Base-by-base conservation (phyloP, 176 grass and related monocot species). In the Dendrocalamus sinicus region DNA sequence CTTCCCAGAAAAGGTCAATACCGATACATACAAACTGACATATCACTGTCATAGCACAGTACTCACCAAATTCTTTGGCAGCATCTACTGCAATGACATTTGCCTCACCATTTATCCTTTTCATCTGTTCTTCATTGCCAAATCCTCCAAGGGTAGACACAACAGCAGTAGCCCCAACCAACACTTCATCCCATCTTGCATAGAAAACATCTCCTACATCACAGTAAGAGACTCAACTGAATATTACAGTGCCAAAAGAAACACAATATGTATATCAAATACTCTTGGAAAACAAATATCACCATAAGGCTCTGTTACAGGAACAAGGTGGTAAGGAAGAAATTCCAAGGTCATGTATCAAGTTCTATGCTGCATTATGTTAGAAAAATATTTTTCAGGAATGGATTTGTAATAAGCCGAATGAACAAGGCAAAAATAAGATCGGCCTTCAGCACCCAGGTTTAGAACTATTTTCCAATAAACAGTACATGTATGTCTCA, bases 91-190 rank as follows among this genome's bases (percentile, higher is more conserved):
- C 92, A 60, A 92, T 35, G 63, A 92, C 32, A 91, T 96, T 99
- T 70, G 96, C 96, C 77, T 99, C 93, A 22, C 96, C 93, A 84
- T 99, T 94, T 87, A 96, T 96, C 83, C 77, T 90, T 77, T 99
- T 96, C 96, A 99, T 99, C 48, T 99, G 93, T 76, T 99, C 96
- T 60, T 99, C 96, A 19, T 89, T 99, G 30, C 96, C 96, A 87
- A 99, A 92, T 28, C 96, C 96, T 86, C 93, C 96, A 70, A 99
- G 61, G 46, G 96, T 99, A 51, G 96, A 96, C 61, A 94, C 93
- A 79, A 94, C 86, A 93, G 96, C 90, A 67, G 93, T 99, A 76
- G 90, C 88, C 72, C 96, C 93, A 77, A 73, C 24, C 62, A 99
- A 85, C 43, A 96, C 88, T 51, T 96, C 96, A 74, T 96, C 92